Evolutionary conservation across 108 stramenopile genomes (phyloP).

Genomic region (Cylindrotheca fusiformis): DNA sequence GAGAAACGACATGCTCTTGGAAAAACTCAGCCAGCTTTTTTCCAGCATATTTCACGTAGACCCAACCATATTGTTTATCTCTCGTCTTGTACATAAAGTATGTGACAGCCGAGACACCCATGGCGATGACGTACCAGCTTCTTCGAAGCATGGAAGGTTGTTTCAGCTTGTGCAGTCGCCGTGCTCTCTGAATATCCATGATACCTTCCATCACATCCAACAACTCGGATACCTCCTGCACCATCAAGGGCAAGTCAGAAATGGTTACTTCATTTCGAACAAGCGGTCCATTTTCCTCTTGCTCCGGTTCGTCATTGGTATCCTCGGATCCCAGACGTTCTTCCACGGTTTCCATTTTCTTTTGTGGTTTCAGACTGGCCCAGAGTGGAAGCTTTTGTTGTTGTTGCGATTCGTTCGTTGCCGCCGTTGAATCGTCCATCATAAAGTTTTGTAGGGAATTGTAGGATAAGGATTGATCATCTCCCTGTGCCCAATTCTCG

Average conservation of each 20-base stretch:
- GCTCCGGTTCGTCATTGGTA: not conserved
- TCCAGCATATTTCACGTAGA: conserved; percentile 28
- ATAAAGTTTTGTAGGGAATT: conserved; percentile 20
- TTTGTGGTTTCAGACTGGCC: not conserved
- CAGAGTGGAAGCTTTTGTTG: conserved; percentile 8
- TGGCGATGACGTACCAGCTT: conserved; percentile 74
- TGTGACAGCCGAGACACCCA: conserved; percentile 41
- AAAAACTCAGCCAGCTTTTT: conserved; percentile 48
- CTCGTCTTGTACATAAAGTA: conserved; percentile 51
- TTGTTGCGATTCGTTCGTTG: conserved; percentile 28
- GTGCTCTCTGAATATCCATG: conserved; percentile 61
- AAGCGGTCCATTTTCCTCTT: not conserved
- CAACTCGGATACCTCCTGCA: conserved; percentile 65
- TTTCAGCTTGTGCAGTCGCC: conserved; percentile 63
- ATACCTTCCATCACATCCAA: conserved; percentile 66
- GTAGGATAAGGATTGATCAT: conserved; percentile 18
- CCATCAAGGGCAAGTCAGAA: conserved; percentile 60
- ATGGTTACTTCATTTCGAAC: conserved; percentile 33
- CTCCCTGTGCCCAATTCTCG: conserved; percentile 54
- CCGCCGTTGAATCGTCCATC: not conserved
- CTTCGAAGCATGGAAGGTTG: conserved; percentile 57
- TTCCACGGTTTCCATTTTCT: not conserved
- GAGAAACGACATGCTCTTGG: conserved; percentile 65
- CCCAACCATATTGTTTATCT: conserved; percentile 39
- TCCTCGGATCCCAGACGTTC: not conserved